These are phyloP conservation scores for Stylosanthes scabra DNA, from an alignment of 331 rosid species.

Conservation along the genomic window DNA sequence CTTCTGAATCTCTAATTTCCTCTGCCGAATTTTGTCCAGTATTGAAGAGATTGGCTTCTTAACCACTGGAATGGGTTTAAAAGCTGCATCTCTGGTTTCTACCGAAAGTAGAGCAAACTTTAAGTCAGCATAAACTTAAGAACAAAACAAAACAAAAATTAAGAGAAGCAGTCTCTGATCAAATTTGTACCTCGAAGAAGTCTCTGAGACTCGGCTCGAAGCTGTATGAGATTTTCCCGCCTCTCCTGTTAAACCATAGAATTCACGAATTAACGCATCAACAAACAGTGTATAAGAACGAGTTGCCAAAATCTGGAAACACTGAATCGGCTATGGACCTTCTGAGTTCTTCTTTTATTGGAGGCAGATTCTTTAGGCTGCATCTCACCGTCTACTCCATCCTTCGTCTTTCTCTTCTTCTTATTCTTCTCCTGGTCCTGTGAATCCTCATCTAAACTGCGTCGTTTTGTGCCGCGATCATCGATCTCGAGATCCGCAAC, in stretches of 20 bases:
- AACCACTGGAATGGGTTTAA: constrained; percentile 67
- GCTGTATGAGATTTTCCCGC: constrained; percentile 59
- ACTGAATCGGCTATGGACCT: constrained; percentile 38
- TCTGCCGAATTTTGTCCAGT: constrained; percentile 79
- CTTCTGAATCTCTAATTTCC: constrained; percentile 70
- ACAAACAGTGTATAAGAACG: neutral
- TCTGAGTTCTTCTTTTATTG: constrained; percentile 56
- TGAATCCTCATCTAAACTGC: constrained; percentile 33
- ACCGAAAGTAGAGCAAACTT: constrained; percentile 1
- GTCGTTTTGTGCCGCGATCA: constrained; percentile 56
- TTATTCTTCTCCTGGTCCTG: constrained; percentile 50
- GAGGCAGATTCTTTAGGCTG: constrained; percentile 32
- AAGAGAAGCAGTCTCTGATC: neutral
- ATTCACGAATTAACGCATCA: constrained; percentile 24
- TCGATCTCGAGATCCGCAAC: constrained; percentile 28
- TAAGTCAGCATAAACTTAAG: constrained; percentile 7
- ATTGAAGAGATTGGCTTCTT: constrained; percentile 87
- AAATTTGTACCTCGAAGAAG: constrained; percentile 76
- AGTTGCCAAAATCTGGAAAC: neutral
- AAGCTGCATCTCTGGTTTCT: constrained; percentile 86
- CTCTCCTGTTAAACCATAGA: constrained; percentile 62
- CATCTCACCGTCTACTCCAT: constrained; percentile 32
- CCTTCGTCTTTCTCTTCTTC: constrained; percentile 35
- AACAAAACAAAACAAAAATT: neutral
- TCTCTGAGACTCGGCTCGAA: constrained; percentile 87